Evolutionary conservation across 495 filamentous ascomycete species (phyloP).

Genomic region (Xylaria sp.): DNA sequence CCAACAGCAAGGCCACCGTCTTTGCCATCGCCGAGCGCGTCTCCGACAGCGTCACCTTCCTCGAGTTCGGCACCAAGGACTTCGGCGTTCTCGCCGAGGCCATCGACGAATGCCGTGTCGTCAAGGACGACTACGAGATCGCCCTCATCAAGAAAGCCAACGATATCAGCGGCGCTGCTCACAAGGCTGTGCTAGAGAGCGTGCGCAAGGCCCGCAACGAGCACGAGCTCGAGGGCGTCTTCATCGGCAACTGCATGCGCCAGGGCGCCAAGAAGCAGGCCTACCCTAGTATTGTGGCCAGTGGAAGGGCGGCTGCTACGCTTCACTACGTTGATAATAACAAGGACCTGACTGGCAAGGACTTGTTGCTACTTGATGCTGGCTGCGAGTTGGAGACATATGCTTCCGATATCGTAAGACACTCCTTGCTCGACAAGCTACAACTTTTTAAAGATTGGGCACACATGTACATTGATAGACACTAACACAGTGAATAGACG

Average conservation of each 20-base stretch:
- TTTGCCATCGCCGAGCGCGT: constrained; percentile 77
- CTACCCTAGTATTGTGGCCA: constrained; percentile 84
- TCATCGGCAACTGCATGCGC: constrained; percentile 76
- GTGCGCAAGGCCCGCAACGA: constrained; percentile 75
- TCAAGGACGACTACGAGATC: constrained; percentile 87
- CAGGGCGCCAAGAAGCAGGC: constrained; percentile 78
- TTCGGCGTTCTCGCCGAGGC: constrained; percentile 69
- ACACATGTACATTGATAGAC: not conserved
- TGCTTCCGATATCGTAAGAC: constrained; percentile 73
- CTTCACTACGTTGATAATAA: constrained; percentile 89
- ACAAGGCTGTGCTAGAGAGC: constrained; percentile 71
- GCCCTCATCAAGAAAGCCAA: constrained; percentile 85
- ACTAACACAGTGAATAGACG: constrained; percentile 55
- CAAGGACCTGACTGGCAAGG: constrained; percentile 67
- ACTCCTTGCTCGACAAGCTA: not conserved
- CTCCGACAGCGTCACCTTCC: constrained; percentile 67
- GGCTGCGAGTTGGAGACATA: constrained; percentile 83
- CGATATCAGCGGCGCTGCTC: constrained; percentile 76
- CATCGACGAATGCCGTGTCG: constrained; percentile 77
- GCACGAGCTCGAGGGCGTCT: constrained; percentile 80
- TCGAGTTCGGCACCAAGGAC: constrained; percentile 68
- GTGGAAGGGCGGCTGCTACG: constrained; percentile 78
- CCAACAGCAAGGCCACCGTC: constrained; percentile 58
- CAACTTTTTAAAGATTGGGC: not conserved
- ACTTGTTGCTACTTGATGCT: constrained; percentile 82